Base-by-base conservation (phyloP, 805 yeast species). In the Candida patagonica region DNA sequence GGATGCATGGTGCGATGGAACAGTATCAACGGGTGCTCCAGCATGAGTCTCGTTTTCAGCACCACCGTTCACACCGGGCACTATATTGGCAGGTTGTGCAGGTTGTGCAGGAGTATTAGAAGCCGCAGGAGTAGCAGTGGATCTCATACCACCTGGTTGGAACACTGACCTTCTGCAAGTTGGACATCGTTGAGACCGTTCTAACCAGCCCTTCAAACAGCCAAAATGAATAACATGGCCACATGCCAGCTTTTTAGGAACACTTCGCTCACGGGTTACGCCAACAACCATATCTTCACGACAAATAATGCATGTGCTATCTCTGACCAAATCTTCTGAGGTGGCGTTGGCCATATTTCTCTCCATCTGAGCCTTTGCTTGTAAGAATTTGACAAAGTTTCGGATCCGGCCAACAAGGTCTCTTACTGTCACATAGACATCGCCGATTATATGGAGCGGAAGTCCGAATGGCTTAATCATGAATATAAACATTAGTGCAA, bases 171-270 rank as follows among this genome's bases (percentile, higher is more conserved):
- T 67, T 45, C 95, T 68, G 58, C 98, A 92, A 40, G 88, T 76
- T 1, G 98, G 98, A 63, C 98, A 92, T n/a, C 76, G 74, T 50
- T 80, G 89, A 0, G 95, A 85, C 48, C 95, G 72, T 54, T 84
- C 94, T 50, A 92, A 67, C 98, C 98, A 92, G 49, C 82, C 80
- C 53, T 85, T 82, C 46, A 92, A 68, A 59, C 98, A 92, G 4
- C 92, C 88, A 61, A 81, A 64, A 57, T 92, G 98, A 42, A 89
- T 68, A 35, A 85, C 79, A 59, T 92, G 98, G 20, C 85, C 82
- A 66, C 98, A 92, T 1, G 66, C 69, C 36, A 92, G 66, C 53
- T 72, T 80, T 58, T 85, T 86, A 4, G 97, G 95, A 36, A 62
- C 66, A 32, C 62, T 61, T 41, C 82, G 66, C 51, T 51, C 65